Base-by-base conservation (phyloP, 2,329 filamentous ascomycete genomes). In the Colletotrichum caudatum region DNA sequence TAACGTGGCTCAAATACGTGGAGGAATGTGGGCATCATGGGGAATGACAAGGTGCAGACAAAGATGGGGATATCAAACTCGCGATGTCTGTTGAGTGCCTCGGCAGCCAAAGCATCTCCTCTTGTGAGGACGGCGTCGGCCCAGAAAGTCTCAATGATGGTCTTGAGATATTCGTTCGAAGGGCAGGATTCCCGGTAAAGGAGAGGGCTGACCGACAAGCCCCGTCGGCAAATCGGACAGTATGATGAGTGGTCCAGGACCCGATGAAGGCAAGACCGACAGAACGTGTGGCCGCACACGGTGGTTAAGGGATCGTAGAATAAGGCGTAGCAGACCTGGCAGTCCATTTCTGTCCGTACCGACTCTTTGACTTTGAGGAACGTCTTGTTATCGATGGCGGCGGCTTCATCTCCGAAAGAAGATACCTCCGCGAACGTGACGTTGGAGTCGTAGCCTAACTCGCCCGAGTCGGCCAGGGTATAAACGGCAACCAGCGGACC, bases 1-100 rank as follows among this genome's bases (percentile, higher is more conserved):
- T 97, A 97, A 8, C 93, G 88, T n/a, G 93, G 93, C 79, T 97
- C 95, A 78, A 97, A 97, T n/a, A 98, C 89, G 76, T 97, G 93
- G 3, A 97, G 84, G 75, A 96, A 96, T 0, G 93, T 95, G 0
- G 92, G 94, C 89, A 95, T 94, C 1, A 87, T 85, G 1, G 95
- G 95, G 75, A 96, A 95, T 0, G 93, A 89, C 11, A 97, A 81
- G 0, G 94, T 94, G 81, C 93, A 96, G 41, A 97, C 88, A 75
- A 97, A 97, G 0, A 97, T 83, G 0, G 93, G 89, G 5, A 91
- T 87, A 46, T 90, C 88, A 23, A 89, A 84, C 12, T 90, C 89
- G 5, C 87, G 86, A 57, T 86, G 80, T 1, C 85, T 84, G 12
- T 84, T 83, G 39, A 87, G 84, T 65, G 91, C 88, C 74, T 93